Evolutionary conservation across 2,329 filamentous ascomycete genomes (phyloP).

Genomic region (Colletotrichum abscissum): DNA sequence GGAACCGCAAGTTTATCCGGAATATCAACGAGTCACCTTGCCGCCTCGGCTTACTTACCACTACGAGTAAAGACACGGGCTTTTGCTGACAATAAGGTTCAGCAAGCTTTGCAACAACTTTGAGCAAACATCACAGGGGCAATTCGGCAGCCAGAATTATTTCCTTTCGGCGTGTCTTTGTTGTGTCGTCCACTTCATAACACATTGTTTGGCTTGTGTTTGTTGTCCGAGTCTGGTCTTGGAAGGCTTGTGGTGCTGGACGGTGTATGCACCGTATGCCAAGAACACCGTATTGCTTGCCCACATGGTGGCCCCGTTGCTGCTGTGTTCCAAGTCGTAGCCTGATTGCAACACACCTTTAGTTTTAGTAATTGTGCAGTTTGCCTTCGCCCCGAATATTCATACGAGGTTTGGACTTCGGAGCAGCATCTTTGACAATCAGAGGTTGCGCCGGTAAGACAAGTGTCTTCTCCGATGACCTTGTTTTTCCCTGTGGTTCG

Average conservation of each 20-base stretch:
- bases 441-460: background rate
- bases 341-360: background rate
- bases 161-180: background rate
- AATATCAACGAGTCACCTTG: background rate
- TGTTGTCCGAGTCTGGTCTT: background rate
- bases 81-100: background rate
- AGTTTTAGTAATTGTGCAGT: background rate
- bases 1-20: background rate
- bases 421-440: background rate
- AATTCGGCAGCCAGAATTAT: background rate
- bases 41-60: background rate
- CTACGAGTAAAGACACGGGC: background rate
- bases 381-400: background rate
- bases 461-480: background rate
- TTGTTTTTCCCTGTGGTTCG: background rate
- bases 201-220: background rate
- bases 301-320: background rate
- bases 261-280: background rate
- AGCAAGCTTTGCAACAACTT: background rate
- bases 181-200: background rate
- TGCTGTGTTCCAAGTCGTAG: slow-evolving; percentile 11
- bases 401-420: background rate
- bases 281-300: background rate
- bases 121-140: too few species aligned
- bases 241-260: background rate